Base-by-base conservation (phyloP, 2,329 filamentous ascomycete genomes). In the Calycina herbarum region DNA sequence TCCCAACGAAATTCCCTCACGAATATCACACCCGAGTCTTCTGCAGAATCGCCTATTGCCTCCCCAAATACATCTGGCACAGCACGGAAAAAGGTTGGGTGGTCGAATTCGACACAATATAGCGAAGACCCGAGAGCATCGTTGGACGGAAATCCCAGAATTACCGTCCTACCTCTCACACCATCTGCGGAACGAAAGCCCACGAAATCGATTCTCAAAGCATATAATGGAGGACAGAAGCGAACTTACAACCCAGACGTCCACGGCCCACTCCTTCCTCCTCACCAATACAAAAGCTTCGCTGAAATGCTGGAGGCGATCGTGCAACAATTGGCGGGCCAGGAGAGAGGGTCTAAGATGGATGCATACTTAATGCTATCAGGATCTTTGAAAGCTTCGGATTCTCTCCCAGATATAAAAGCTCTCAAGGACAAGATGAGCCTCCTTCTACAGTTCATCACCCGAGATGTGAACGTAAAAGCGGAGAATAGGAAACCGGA, bases 311-410 rank as follows among this genome's bases (percentile, higher is more conserved):
- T 98, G 69, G 91, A 96, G 72, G 96, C 92, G 0, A 87, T 93
- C 5, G 85, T 93, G 42, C 89, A 92, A 77, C 91, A 95, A 78
- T 84, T 99, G 59, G 91, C 90, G 45, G 88, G 91, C 27, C 82
- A 87, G 35, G 90, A 93, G 70, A 84, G 89, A 62, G 85, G 88
- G 65, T 88, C 87, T 13, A 90, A 90, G 70, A 78, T 95, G 38
- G 95, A 99, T 79, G 92, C 94, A 59, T 98, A 99, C 74, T 88
- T 89, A 75, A 90, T 90, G 73, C 82, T 99, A 57, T 86, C 90
- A 38, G 85, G 88, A 40, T 88, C 89, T 3, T 81, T 97, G 71
- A 91, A 92, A 76, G 85, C 90, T 5, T 97, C 94, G 65, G 92
- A 94, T 68, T 91, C 92, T 70, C 80, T 96, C 15, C 93, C 93